Evolutionary conservation across 2,329 filamentous ascomycete species (phyloP).

Genomic region (Aspergillus versicolor): DNA sequence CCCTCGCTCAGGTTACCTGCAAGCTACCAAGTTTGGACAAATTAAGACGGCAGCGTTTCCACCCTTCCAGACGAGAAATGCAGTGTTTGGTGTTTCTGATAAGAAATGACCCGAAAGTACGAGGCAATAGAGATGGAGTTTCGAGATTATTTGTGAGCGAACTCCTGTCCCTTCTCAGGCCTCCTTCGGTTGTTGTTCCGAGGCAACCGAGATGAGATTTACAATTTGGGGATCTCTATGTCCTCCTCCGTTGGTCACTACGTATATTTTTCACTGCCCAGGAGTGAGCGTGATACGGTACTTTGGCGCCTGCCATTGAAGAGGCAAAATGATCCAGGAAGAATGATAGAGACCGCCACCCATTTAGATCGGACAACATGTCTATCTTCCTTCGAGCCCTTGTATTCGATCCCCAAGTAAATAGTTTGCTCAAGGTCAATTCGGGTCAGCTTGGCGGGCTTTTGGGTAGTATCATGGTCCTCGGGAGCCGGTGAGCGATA

Average conservation of each 20-base stretch:
- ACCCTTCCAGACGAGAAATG: background rate
- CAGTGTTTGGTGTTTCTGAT: constrained; percentile 3
- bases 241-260: background rate
- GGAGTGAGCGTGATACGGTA: background rate
- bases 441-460: too few species aligned
- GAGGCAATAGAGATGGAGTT: too few species aligned
- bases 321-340: too few species aligned
- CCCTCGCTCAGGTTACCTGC: constrained; percentile 18
- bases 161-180: background rate
- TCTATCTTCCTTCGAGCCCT: too few species aligned
- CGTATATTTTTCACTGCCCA: background rate
- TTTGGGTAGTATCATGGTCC: too few species aligned
- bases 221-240: background rate
- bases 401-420: too few species aligned
- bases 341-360: too few species aligned
- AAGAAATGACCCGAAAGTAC: background rate
- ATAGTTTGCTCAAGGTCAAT: too few species aligned
- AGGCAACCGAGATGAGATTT: background rate
- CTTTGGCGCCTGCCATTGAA: too few species aligned
- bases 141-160: too few species aligned
- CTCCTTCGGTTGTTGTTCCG: constrained; percentile 4
- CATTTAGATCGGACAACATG: too few species aligned
- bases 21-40: background rate
- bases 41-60: background rate
- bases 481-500: too few species aligned